Conservation (phyloP, 805 yeast species). For the Clavispora carvajalis region DNA sequence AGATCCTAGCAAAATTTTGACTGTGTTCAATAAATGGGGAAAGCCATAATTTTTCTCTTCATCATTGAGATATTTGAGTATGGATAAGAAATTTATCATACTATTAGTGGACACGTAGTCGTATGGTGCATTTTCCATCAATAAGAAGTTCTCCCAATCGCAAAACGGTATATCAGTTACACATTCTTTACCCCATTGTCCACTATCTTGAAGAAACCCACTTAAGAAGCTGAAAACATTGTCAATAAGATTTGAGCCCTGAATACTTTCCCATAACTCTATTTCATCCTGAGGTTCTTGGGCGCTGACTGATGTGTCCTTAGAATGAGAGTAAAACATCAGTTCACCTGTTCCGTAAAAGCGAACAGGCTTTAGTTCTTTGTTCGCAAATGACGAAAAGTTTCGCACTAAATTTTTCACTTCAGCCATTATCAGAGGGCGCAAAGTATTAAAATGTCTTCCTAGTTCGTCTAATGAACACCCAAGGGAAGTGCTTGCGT, state of each 20-base stretch:
- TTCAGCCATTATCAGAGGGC: constrained; percentile 50
- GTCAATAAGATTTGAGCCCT: constrained; percentile 44
- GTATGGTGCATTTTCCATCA: constrained; percentile 51
- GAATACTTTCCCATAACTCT: constrained; percentile 49
- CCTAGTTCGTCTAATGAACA: constrained; percentile 71
- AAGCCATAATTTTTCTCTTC: constrained; percentile 47
- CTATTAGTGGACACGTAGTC: constrained; percentile 56
- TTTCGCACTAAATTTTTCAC: constrained; percentile 40
- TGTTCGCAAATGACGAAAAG: constrained; percentile 34
- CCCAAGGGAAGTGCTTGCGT: constrained; percentile 54
- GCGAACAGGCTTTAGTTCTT: constrained; percentile 32
- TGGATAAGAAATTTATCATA: constrained; percentile 46
- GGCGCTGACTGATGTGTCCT: constrained; percentile 37
- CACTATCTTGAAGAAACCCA: constrained; percentile 48
- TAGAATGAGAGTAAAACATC: constrained; percentile 34
- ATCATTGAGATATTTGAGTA: constrained; percentile 53
- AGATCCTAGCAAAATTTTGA: constrained; percentile 24
- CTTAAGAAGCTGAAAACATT: constrained; percentile 46
- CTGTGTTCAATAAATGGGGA: constrained; percentile 29
- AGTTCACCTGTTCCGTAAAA: constrained; percentile 31
- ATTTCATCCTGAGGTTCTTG: constrained; percentile 40
- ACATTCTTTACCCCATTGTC: constrained; percentile 41
- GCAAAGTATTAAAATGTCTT: constrained; percentile 74
- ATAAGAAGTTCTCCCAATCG: constrained; percentile 45
- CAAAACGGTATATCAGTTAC: constrained; percentile 34